Evolutionary conservation across 2,329 filamentous ascomycete species (phyloP), one percentile per base, ranked within the genome.

Genomic region (Cladosporium sp.): DNA sequence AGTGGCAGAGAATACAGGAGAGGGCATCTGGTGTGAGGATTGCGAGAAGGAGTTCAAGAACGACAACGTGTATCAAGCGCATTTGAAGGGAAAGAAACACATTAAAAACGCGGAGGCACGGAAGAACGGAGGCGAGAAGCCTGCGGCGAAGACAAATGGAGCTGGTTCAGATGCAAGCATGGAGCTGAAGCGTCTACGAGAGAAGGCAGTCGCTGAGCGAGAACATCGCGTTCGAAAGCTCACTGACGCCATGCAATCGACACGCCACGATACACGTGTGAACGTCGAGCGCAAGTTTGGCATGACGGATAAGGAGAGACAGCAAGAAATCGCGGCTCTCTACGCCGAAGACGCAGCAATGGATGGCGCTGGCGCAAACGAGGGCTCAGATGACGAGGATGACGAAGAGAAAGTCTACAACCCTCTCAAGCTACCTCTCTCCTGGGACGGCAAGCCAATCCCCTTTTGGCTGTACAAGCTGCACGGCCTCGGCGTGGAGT

Each of bases 381-480:
- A 80, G 0, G 84, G 85, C 1, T 83, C 83, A 9, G 86, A 89
- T 0, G 66, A 89, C 12, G 87, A 84, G 34, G 68, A 69, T 38
- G 65, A 63, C 45, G 88, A 92, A 38, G 90, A 96, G 57, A 91
- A 85, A 66, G 88, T 97, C 53, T 96, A 97, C 77, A 99, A 99
- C 68, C 93, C 93, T 0, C 79, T 99, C 58, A 99, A 99, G 67
- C 78, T 99, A 2, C 93, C 93, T 0, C 79, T 99, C 7, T 92
- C 89, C 2, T 99, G 95, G 95, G 93, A 99, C 60, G 93, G 95
- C 61, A 99, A 99, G 67, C 93, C 95, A 0, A 99, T 99, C 61
- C 93, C 95, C 0, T 99, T 93, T 75, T 99, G 93, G 93, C 80
- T 99, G 13, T 99, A 97, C 77, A 93, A 96, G 61, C 79, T 99